A percentile compares a stretch with the other conserved stretches of the same genome.
phyloP scores from a whole-genome alignment of 306 rosid species.

The Glycine latifolia region DNA sequence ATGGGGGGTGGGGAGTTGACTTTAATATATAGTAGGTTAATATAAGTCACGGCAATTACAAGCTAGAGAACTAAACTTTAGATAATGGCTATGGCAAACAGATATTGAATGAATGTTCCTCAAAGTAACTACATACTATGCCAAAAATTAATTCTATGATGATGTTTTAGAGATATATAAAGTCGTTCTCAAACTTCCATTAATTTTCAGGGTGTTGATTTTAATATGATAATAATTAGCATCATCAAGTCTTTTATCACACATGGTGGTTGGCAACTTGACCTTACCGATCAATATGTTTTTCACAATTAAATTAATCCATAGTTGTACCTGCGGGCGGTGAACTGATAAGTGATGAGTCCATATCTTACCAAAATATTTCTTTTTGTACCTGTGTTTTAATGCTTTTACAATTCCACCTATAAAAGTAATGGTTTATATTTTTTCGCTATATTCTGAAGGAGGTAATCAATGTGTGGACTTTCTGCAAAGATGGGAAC shows the following conservation, averaged over 20 bases:
- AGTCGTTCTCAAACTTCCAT: background rate
- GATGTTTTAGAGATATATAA: background rate
- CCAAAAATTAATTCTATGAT: background rate
- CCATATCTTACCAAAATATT: background rate
- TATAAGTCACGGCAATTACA: too few species aligned
- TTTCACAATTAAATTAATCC: background rate
- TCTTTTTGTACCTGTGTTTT: background rate
- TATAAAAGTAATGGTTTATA: background rate
- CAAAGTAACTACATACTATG: background rate
- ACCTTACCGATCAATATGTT: background rate
- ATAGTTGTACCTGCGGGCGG: background rate
- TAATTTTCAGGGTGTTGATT: background rate
- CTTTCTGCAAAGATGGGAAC: too few species aligned
- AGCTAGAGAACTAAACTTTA: background rate
- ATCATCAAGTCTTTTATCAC: background rate
- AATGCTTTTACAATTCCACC: background rate
- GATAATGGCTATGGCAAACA: background rate
- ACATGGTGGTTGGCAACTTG: background rate
- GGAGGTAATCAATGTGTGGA: too few species aligned
- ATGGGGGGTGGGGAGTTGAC: background rate
- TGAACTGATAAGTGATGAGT: background rate
- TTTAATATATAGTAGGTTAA: background rate
- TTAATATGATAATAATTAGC: background rate
- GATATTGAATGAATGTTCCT: background rate
- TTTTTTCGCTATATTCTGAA: too few species aligned